Evolutionary conservation across 129 eudicot species (phyloP).

Genomic region (Flaveria bidentis): DNA sequence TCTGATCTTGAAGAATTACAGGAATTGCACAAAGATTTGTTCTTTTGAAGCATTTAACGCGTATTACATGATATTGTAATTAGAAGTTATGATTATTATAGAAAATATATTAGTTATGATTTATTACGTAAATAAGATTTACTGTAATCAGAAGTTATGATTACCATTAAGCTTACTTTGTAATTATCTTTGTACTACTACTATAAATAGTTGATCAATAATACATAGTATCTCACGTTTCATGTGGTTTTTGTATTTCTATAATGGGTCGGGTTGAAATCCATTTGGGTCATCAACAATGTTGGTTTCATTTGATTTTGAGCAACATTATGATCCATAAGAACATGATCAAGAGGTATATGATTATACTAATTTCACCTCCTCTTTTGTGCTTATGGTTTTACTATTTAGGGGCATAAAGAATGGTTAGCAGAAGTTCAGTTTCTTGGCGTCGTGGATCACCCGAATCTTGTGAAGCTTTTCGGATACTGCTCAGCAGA

Average conservation of each 20-base stretch:
- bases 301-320: neutral
- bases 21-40: neutral
- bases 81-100: too few species aligned
- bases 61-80: too few species aligned
- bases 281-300: neutral
- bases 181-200: too few species aligned
- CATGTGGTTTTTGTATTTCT: too few species aligned
- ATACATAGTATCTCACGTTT: too few species aligned
- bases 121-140: too few species aligned
- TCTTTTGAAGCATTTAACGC: too few species aligned
- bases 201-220: too few species aligned
- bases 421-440: constrained; percentile 90
- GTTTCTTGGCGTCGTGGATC: constrained; percentile 72
- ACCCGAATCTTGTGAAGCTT: constrained; percentile 86
- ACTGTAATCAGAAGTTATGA: too few species aligned
- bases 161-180: too few species aligned
- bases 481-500: constrained; percentile 74
- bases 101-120: too few species aligned
- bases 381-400: neutral
- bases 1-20: too few species aligned
- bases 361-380: neutral
- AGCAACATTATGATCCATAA: neutral
- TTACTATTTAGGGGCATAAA: constrained; percentile 66
- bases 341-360: neutral
- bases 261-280: neutral